Evolutionary conservation across 2,329 filamentous ascomycete species (phyloP), one percentile per base, ranked within the genome.

Genomic region (Talaromyces sp.): DNA sequence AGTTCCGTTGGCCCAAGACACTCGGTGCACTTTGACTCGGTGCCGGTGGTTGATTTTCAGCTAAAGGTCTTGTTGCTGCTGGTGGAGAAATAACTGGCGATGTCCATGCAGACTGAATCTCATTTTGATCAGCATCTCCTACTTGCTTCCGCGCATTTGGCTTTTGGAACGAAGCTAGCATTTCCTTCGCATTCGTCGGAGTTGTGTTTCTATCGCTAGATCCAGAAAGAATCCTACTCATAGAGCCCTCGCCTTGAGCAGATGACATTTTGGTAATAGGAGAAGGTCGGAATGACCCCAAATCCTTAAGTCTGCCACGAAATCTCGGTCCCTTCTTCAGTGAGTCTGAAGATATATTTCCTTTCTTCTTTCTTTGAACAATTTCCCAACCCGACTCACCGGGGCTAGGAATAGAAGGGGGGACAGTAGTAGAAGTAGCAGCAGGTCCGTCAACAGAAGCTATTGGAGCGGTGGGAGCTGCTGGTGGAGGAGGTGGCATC

Each of bases 91-190:
- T 71, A 10, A 73, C 72, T 16, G 79, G 68, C 52, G 68, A 73
- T 1, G 76, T 76, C 70, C 77, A 79, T 0, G 74, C 76, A 14
- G 71, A 74, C 2, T 67, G 50, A 37, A 76, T 77, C 54, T 74
- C 74, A 50, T 75, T 65, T 37, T 57, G 52, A 22, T 70, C 1
- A 67, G 67, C 33, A 64, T 52, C 54, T 41, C 62, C 62, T 35
- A 14, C 41, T 11, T 54, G 65, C 71, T 66, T 67, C 64, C 52
- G 70, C n/a, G 75, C 73, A 61, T 74, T 80, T 6, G 71, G 71
- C 39, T 73, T 71, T 50, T 79, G 77, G 16, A 81, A 74, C 1
- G 77, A 73, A 6, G 75, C 71, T 6, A 82, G 69, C 14, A 76
- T 74, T 63, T 73, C 73, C 35, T 77, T 75, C 3, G 79, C 80